Base-by-base conservation (phyloP, 192 early-diverging fungal genomes). In the Lobosporangium transversale region DNA sequence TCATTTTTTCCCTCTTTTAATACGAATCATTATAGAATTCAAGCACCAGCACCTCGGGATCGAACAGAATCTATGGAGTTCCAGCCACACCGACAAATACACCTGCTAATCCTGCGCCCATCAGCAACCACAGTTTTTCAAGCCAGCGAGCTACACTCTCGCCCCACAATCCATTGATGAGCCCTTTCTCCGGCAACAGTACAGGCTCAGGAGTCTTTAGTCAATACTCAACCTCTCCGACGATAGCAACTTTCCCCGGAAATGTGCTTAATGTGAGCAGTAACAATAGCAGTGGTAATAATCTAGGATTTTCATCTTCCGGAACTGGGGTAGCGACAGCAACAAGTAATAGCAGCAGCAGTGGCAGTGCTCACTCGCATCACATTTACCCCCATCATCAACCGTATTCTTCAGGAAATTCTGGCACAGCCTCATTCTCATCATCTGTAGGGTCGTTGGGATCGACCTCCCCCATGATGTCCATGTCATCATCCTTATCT, bases 41-140 rank as follows among this genome's bases (percentile, higher is more conserved):
- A 29, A 76, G 64, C 59, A 76, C 73, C 4, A 76, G 73, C 27
- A 58, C 50, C 6, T 61, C 69, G 15, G 67, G 67, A 30, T 74
- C 73, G 27, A 66, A 14, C 31, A 62, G 64, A 58, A 21, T 49
- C 10, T 58, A 66, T n/a, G 53, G 58, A 6, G 73, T 76, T 0
- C 73, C 73, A 32, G 73, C 73, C 8, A 76, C 73, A 20, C 73
- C 73, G 15, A 76, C 73, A 32, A 76, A 76, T 30, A 76, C 73
- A 0, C 73, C 73, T 24, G 73, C 73, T 2, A 76, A 76, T 12
- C 65, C 73, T 24, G 73, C 73, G 10, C 73, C 73, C 2, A 76
- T 76, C 40, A 76, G 49, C 31, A 66, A 51, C 37, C 73, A 76
- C 9, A 32, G 47, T 29, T 67, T 76, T 49, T 56, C 65, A 8